These are phyloP conservation scores for Saturnispora besseyi DNA, from an alignment of 805 yeast genomes.

Conservation along the genomic window DNA sequence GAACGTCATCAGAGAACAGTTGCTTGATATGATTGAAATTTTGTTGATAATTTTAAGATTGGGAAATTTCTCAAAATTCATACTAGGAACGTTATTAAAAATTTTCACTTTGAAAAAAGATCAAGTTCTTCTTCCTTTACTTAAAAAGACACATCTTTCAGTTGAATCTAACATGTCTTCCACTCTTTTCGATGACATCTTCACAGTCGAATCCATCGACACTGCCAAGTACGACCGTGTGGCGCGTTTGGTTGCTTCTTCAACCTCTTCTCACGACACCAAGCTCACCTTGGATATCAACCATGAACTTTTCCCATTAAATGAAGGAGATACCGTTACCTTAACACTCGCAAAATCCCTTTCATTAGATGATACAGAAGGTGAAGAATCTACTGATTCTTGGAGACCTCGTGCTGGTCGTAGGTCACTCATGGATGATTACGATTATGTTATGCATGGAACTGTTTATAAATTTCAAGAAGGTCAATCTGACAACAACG, in stretches of 20 bases:
- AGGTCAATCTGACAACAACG: constrained; percentile 41
- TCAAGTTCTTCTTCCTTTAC: background rate
- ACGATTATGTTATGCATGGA: constrained; percentile 97
- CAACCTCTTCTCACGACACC: constrained; percentile 73
- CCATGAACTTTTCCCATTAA: constrained; percentile 84
- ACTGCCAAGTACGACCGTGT: constrained; percentile 88
- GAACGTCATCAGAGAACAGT: background rate
- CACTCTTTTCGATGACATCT: constrained; percentile 88
- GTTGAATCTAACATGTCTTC: constrained; percentile 39
- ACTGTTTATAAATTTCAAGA: constrained; percentile 96
- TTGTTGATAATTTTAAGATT: background rate
- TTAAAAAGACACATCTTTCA: no score
- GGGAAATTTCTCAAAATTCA: background rate
- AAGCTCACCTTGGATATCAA: constrained; percentile 83
- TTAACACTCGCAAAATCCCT: constrained; percentile 78
- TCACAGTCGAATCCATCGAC: constrained; percentile 76
- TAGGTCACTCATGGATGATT: constrained; percentile 86
- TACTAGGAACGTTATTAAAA: background rate
- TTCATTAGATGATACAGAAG: constrained; percentile 38
- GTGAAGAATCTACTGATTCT: constrained; percentile 23
- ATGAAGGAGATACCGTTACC: constrained; percentile 67
- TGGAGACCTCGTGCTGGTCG: constrained; percentile 85
- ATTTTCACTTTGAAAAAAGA: constrained; percentile 1
- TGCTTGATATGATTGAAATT: background rate
- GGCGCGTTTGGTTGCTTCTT: constrained; percentile 77